A percentile compares a stretch with the other conserved stretches of the same genome.
phyloP scores from a whole-genome alignment of 2,329 filamentous ascomycete species.

The Cyphellophora europaea region DNA sequence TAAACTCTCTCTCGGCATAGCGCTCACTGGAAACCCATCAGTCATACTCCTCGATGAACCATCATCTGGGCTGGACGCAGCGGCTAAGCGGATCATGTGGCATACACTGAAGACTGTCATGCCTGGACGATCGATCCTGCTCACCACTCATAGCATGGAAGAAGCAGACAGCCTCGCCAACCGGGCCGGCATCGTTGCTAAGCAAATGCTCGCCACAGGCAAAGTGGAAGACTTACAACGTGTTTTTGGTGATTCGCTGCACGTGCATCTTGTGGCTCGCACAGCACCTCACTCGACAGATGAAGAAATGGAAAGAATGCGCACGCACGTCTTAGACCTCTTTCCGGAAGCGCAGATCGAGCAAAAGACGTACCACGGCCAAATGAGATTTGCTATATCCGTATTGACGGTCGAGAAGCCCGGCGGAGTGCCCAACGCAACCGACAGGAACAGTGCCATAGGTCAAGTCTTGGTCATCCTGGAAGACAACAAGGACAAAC shows the following conservation, averaged over 20 bases:
- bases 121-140: constrained; percentile 22
- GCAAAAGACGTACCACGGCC: constrained; percentile 2
- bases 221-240: constrained; percentile 1
- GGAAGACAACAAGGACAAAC: constrained; percentile 1
- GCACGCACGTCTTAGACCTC: not conserved
- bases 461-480: not conserved
- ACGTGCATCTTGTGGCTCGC: constrained; percentile 8
- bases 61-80: constrained; percentile 59
- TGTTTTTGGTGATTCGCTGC: constrained; percentile 2
- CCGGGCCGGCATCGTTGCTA: constrained; percentile 25
- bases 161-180: constrained; percentile 27
- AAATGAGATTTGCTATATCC: constrained; percentile 4
- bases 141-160: constrained; percentile 30
- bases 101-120: constrained; percentile 22
- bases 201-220: constrained; percentile 21
- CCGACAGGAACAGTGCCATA: too few relatives aligned
- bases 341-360: constrained; percentile 3
- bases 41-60: constrained; percentile 68
- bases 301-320: constrained; percentile 1
- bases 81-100: constrained; percentile 27
- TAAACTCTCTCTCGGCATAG: constrained; percentile 66
- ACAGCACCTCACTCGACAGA: too few relatives aligned
- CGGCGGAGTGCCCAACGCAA: constrained; percentile 2
- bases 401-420: too few relatives aligned
- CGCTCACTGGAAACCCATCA: constrained; percentile 65